Evolutionary conservation across 108 stramenopile species (phyloP).

Genomic region (Cyclotella cryptica): DNA sequence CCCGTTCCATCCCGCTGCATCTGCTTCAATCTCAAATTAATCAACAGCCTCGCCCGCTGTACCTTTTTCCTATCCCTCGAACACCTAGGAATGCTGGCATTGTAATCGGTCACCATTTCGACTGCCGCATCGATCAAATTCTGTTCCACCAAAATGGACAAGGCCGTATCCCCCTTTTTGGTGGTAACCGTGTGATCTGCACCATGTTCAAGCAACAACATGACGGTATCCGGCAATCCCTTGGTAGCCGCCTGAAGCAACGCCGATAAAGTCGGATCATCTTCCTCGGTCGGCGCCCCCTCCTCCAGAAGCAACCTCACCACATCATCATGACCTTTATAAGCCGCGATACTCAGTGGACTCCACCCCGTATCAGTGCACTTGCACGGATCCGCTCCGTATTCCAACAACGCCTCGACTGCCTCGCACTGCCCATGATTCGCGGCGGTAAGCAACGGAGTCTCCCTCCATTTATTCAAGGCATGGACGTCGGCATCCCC

Average conservation of each 20-base stretch:
- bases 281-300: constrained; percentile 91
- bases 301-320: constrained; percentile 83
- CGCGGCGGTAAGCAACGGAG: constrained; percentile 86
- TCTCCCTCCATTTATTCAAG: constrained; percentile 92
- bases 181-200: constrained; percentile 93
- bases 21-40: constrained; percentile 87
- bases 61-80: constrained; percentile 93
- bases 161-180: constrained; percentile 94
- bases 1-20: constrained; percentile 72
- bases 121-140: constrained; percentile 92
- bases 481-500: constrained; percentile 87
- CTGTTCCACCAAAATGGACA: constrained; percentile 90
- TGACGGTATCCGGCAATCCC: constrained; percentile 87
- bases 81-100: constrained; percentile 90
- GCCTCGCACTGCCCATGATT: constrained; percentile 89
- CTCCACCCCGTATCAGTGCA: constrained; percentile 93
- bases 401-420: constrained; percentile 76
- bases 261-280: constrained; percentile 89
- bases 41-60: constrained; percentile 86
- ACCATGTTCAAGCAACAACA: constrained; percentile 80
- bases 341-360: constrained; percentile 91
- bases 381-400: constrained; percentile 88
- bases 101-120: constrained; percentile 92
- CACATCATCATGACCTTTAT: constrained; percentile 92
- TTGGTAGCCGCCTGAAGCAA: constrained; percentile 91